Base-by-base conservation (phyloP, 164 flowering plant genomes). In the Cinnamomum micranthum region DNA sequence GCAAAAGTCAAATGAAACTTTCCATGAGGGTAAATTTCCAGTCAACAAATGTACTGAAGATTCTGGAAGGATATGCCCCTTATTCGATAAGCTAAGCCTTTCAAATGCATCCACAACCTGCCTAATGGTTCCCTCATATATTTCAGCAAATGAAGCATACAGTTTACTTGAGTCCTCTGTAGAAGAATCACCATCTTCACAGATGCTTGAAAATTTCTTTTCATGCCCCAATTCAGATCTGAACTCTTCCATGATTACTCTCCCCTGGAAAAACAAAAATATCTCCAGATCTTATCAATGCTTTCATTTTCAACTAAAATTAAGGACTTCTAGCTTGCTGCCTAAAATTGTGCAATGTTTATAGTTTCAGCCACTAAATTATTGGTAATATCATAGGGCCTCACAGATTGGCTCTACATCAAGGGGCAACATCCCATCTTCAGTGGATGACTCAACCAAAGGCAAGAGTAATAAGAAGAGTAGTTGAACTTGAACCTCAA, bases 21-120 rank as follows among this genome's bases (percentile, higher is more conserved):
- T 85, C 93, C 94, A 94, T 12, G 76, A 77, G 12, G 87, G 82
- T 25, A 94, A 74, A 35, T 78, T 86, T 62, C 73, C 81, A 19
- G 52, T 24, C 47, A 59, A 51, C 47, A 41, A 41, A 41, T 41
- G 47, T 41, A 41, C 47, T 22, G 81, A 72, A 20, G 83, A 87
- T 67, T 88, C 88, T 64, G 84, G 68, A 22, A 50, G 69, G 73
- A 69, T 41, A 76, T 22, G 25, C 4, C 64, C 76, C 68, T 64
- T 71, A 65, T 68, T 76, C 20, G 70, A 63, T 28, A 84, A 83
- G 19, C 80, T 55, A 22, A 88, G 79, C 24, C 79, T 83, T 71
- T 78, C 73, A 75, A 91, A 75, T 50, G 86, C 85, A 71, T 69
- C 76, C 68, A 50, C 65, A 51, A 87, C 73, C 69, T 68, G 84